Conservation (phyloP, 2,329 filamentous ascomycete species). For the Fusarium nematophilum region DNA sequence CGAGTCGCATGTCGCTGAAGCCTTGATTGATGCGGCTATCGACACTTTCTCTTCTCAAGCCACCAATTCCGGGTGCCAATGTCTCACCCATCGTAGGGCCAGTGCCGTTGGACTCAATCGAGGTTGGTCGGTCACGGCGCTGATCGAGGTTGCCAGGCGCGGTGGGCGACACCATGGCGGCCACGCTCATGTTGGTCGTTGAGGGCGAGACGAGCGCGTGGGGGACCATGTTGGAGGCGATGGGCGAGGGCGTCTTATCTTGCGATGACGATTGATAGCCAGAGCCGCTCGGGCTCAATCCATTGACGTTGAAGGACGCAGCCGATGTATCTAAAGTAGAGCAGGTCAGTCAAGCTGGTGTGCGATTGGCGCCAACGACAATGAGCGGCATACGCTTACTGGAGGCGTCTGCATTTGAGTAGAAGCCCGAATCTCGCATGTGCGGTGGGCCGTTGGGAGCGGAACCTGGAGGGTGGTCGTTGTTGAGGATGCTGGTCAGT, state of each 20-base stretch:
- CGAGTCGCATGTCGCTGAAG: constrained; percentile 76
- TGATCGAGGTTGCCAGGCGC: constrained; percentile 56
- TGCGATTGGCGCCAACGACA: constrained; percentile 21
- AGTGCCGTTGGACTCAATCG: constrained; percentile 48
- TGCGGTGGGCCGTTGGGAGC: constrained; percentile 46
- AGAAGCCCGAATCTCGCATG: constrained; percentile 57
- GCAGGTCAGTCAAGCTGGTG: constrained; percentile 31
- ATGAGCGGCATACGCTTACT: constrained; percentile 54
- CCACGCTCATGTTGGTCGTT: constrained; percentile 72
- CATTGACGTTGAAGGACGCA: constrained; percentile 53
- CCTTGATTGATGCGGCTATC: constrained; percentile 81
- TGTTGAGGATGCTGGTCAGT: constrained; percentile 54
- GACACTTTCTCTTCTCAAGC: constrained; percentile 78
- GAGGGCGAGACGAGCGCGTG: constrained; percentile 67
- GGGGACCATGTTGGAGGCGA: constrained; percentile 61
- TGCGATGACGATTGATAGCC: constrained; percentile 62
- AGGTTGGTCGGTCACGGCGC: constrained; percentile 57
- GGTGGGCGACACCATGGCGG: constrained; percentile 73
- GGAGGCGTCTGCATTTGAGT: constrained; percentile 56
- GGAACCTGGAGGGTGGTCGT: constrained; percentile 45
- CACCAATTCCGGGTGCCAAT: constrained; percentile 53
- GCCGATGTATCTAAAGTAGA: constrained; percentile 51
- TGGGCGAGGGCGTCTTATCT: constrained; percentile 73
- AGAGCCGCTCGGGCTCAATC: constrained; percentile 56
- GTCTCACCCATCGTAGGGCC: constrained; percentile 49